phyloP scores from a whole-genome alignment of 129 eudicot genomes.

The Lactuca saligna region DNA sequence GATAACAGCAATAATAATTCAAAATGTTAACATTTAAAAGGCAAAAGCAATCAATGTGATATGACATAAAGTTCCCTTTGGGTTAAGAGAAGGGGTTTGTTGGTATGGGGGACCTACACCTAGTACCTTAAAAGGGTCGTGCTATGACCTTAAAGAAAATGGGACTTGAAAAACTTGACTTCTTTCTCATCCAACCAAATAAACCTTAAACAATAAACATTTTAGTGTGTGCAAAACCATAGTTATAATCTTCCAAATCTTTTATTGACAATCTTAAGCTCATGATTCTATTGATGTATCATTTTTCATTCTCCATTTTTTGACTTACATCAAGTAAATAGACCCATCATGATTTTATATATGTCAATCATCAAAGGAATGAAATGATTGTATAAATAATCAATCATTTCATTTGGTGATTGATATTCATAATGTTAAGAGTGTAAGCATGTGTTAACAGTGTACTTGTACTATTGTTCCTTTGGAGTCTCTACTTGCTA shows the following conservation, averaged over 20 bases:
- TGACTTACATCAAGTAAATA: neutral
- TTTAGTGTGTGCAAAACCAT: neutral
- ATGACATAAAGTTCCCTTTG: neutral
- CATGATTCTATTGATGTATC: neutral
- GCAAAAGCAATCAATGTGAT: neutral
- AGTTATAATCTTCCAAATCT: neutral
- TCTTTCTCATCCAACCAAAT: too few relatives aligned
- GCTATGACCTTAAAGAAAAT: neutral
- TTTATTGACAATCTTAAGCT: neutral
- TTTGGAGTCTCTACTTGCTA: too few relatives aligned
- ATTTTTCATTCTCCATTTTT: neutral
- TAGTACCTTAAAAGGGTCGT: neutral
- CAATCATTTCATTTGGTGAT: too few relatives aligned
- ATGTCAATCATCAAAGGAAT: neutral
- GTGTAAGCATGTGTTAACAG: too few relatives aligned
- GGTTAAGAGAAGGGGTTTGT: neutral
- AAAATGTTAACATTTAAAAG: too few relatives aligned
- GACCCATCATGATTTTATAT: neutral
- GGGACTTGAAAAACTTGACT: neutral
- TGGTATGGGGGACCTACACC: neutral
- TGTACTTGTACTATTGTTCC: too few relatives aligned
- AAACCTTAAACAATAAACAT: neutral
- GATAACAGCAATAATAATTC: neutral
- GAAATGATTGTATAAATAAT: neutral
- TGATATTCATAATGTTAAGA: too few relatives aligned